Evolutionary conservation across 1,284 basidiomycete genomes (phyloP).

Genomic region (Mycena citricolor): DNA sequence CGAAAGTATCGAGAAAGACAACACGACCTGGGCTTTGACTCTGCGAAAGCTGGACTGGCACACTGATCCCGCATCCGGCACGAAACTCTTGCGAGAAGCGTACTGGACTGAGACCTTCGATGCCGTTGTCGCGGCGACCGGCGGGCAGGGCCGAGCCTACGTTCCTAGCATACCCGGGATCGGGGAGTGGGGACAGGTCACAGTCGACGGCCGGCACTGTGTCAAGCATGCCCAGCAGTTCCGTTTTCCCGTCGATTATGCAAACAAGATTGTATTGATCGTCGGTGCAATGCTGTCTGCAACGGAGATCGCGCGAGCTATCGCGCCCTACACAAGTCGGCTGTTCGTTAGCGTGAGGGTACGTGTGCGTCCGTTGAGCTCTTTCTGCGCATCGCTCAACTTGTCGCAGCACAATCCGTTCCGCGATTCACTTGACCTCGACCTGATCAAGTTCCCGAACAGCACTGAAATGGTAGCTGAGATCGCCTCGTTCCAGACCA

Average conservation of each 20-base stretch:
- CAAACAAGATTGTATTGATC: slow-evolving; percentile 24
- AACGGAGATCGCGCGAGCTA: slow-evolving; percentile 23
- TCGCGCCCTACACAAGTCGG: slow-evolving; percentile 17
- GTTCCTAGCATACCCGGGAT: slow-evolving; percentile 23
- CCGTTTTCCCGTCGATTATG: slow-evolving; percentile 21
- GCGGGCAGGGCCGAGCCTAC: slow-evolving; percentile 15
- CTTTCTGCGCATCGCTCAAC: not conserved
- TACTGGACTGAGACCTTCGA: slow-evolving; percentile 25
- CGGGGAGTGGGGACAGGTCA: slow-evolving; percentile 20
- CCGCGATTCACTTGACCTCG: slow-evolving; percentile 11
- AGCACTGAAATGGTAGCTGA: slow-evolving; percentile 22
- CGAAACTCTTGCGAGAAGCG: slow-evolving; percentile 16
- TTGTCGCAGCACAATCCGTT: not conserved
- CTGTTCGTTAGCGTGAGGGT: slow-evolving; percentile 18
- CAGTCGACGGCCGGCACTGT: slow-evolving; percentile 9
- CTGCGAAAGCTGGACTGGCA: slow-evolving; percentile 24
- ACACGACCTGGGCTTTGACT: slow-evolving; percentile 25
- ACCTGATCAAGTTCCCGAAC: slow-evolving; percentile 14
- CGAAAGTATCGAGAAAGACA: slow-evolving; percentile 25
- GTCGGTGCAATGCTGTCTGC: slow-evolving; percentile 23
- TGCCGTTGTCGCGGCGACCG: slow-evolving; percentile 23
- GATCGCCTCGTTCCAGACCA: slow-evolving; percentile 19
- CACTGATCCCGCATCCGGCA: slow-evolving; percentile 15
- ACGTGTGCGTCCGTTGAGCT: not conserved
- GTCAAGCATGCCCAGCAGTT: slow-evolving; percentile 24